Evolutionary conservation across 2,329 filamentous ascomycete genomes (phyloP), one percentile per base, ranked within the genome.

Genomic region (Cadophora sp.): DNA sequence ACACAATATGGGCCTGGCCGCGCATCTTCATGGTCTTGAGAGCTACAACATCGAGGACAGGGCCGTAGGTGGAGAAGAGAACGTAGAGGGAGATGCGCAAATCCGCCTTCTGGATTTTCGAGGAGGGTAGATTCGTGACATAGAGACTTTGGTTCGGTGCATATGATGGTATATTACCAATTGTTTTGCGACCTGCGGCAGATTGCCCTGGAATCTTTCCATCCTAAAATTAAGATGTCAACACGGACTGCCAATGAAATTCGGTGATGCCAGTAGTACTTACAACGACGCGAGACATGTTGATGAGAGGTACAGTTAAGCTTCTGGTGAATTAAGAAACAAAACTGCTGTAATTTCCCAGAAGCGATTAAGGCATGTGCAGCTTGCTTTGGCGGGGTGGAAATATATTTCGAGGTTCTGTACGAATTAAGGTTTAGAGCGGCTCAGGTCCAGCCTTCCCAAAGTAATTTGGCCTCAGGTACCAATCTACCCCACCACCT

Each of bases 1-100:
- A 98, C 16, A 96, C 91, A 68, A 99, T 83, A 76, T 98, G 96
- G 69, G 96, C 96, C 80, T 99, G 96, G 3, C 96, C 96, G 59
- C 96, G 91, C 94, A 98, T 97, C 81, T 93, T 93, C 78, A 85
- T 85, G 1, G 93, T 97, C 82, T 94, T 96, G 73, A 97, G 84
- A 36, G 93, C 92, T 59, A 97, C 91, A 22, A 99, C 88, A 78
- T 99, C 96, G 66, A 99, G 87, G 18, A 99, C 91, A 0, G 93
- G 89, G 48, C 96, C 96, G 78, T 97, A 97, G 16, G 94, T 97
- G 13, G 94, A 93, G 79, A 98, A 98, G 14, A 98, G 86, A 79
- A 94, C 92, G 81, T 99, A 99, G 36, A 99, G 85, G 5, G 91
- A 91, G 55, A 93, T 91, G 75, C 94, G 90, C 50, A 99, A 82